phyloP scores from a whole-genome alignment of 768 basidiomycete genomes.

The Mycena vulgaris region DNA sequence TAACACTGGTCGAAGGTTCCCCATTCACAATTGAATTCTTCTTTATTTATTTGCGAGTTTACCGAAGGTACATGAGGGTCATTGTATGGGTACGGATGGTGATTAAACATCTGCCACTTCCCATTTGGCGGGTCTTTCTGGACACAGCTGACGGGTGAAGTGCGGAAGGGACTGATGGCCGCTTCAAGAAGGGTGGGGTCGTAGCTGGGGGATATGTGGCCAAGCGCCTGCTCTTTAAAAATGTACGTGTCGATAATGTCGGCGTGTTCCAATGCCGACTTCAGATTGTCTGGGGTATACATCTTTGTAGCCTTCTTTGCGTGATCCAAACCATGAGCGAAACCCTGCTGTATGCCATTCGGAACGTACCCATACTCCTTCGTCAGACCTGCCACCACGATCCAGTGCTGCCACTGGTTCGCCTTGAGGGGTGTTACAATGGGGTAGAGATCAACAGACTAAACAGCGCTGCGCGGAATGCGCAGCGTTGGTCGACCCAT shows the following conservation, averaged over 20 bases:
- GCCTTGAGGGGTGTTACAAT: conserved; percentile 39
- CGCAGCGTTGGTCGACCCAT: background rate
- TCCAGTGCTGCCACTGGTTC: conserved; percentile 30
- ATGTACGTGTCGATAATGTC: conserved; percentile 1
- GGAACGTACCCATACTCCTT: conserved; percentile 39
- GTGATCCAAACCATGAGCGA: conserved; percentile 28
- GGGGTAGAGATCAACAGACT: conserved; percentile 20
- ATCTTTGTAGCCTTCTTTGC: background rate
- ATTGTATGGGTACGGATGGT: conserved; percentile 37
- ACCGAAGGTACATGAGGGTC: conserved; percentile 4
- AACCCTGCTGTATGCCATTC: conserved; percentile 34
- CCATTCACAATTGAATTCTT: conserved; percentile 36
- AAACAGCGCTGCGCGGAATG: conserved; percentile 25
- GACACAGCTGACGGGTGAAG: conserved; percentile 27
- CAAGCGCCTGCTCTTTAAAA: background rate
- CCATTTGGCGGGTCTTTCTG: conserved; percentile 1
- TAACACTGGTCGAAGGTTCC: conserved; percentile 33
- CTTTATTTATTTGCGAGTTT: conserved; percentile 32
- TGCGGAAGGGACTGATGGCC: conserved; percentile 32
- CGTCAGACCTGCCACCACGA: conserved; percentile 19
- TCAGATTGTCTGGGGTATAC: background rate
- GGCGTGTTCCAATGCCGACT: background rate
- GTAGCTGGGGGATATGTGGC: background rate
- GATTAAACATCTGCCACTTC: conserved; percentile 29
- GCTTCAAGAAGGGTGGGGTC: conserved; percentile 12